These are phyloP conservation scores for Candida sp. DNA, from an alignment of 1,139 yeast genomes.

Conservation along the genomic window DNA sequence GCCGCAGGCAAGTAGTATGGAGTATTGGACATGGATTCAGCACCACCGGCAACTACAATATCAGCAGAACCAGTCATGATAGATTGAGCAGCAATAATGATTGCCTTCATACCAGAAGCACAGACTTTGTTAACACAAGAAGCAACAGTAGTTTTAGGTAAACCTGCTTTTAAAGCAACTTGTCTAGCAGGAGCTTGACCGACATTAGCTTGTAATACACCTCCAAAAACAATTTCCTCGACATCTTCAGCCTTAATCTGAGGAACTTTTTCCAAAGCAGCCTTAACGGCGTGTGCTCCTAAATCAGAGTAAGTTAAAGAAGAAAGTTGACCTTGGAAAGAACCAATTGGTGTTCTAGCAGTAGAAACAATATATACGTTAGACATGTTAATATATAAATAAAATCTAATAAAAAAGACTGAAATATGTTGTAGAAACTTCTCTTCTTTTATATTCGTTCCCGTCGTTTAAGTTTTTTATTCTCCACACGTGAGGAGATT, in stretches of 20 bases:
- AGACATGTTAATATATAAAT: constrained; percentile 1
- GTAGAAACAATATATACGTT: constrained; percentile 83
- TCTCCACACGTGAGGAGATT: not conserved
- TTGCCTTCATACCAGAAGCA: constrained; percentile 94
- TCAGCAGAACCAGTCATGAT: constrained; percentile 89
- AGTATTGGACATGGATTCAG: constrained; percentile 95
- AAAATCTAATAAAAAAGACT: too few relatives aligned
- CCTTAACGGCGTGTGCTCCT: constrained; percentile 89
- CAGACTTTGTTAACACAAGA: constrained; percentile 95
- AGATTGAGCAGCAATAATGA: constrained; percentile 86
- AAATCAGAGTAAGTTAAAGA: constrained; percentile 77
- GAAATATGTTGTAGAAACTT: too few relatives aligned
- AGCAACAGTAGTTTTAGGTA: constrained; percentile 74
- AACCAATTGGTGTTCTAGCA: constrained; percentile 94
- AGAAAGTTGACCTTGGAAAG: constrained; percentile 81
- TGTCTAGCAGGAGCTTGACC: constrained; percentile 99
- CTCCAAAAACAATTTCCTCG: constrained; percentile 91
- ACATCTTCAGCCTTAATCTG: constrained; percentile 73
- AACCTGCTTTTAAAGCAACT: constrained; percentile 89
- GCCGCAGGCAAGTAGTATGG: constrained; percentile 91
- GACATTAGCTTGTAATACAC: constrained; percentile 87
- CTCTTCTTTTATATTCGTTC: not conserved
- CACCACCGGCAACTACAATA: constrained; percentile 94
- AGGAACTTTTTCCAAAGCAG: constrained; percentile 83
- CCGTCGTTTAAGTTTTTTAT: not conserved